These are phyloP conservation scores for Cylindrotheca closterium DNA, from an alignment of 108 stramenopile species.

Conservation along the genomic window DNA sequence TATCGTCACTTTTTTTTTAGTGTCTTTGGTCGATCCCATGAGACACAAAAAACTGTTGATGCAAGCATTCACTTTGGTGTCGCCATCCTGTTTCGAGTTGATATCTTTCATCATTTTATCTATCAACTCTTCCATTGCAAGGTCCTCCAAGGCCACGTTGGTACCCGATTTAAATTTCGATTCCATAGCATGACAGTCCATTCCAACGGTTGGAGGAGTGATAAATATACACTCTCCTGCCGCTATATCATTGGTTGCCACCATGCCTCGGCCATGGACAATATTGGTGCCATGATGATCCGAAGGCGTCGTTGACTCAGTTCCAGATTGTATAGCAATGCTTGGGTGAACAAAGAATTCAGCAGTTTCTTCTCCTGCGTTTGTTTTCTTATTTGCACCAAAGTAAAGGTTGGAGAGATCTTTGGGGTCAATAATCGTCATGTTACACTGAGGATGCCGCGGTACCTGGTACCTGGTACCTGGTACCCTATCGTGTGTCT, in stretches of 20 bases:
- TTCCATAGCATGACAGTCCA: neutral
- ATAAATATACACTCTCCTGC: constrained; percentile 74
- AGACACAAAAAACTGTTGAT: constrained; percentile 21
- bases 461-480: too few species aligned
- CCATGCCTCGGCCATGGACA: constrained; percentile 44
- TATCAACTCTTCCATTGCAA: constrained; percentile 48
- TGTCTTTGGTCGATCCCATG: constrained; percentile 5
- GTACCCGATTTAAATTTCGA: constrained; percentile 13
- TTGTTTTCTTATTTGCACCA: neutral
- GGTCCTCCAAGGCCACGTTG: constrained; percentile 39
- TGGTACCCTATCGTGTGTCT: too few species aligned
- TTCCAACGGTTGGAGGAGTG: constrained; percentile 48
- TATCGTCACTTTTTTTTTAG: neutral
- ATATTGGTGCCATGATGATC: neutral
- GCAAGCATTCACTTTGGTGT: neutral
- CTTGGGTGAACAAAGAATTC: neutral
- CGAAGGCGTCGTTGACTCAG: neutral
- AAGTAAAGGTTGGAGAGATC: constrained; percentile 17
- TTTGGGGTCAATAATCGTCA: constrained; percentile 4
- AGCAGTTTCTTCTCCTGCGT: neutral
- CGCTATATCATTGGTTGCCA: constrained; percentile 55
- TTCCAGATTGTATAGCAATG: neutral
- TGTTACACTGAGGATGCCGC: too few species aligned
- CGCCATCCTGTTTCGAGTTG: neutral
- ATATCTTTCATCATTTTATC: constrained; percentile 45